phyloP scores from a whole-genome alignment of 176 grass and related monocot genomes.

The Oryza meridionalis region DNA sequence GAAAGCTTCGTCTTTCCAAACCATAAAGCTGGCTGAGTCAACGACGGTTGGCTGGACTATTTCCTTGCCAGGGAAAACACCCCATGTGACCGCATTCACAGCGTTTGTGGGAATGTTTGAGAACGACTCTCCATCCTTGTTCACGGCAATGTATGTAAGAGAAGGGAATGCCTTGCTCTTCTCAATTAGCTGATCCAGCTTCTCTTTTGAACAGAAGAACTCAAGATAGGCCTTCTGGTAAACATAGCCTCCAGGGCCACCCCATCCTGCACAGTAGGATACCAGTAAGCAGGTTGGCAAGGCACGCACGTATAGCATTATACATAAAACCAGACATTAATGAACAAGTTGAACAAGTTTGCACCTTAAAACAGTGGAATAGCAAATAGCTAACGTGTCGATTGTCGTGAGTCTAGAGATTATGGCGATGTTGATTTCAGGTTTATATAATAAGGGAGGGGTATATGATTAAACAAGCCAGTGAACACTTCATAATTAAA shows the following conservation, averaged over 20 bases:
- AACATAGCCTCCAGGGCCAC: constrained; percentile 73
- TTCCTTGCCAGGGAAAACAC: constrained; percentile 81
- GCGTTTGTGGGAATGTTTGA: constrained; percentile 58
- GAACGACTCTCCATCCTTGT: constrained; percentile 58
- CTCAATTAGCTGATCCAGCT: constrained; percentile 58
- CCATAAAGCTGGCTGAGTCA: constrained; percentile 70
- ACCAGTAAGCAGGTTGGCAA: constrained; percentile 1
- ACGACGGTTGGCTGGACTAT: constrained; percentile 82
- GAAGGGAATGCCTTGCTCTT: constrained; percentile 66
- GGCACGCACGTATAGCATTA: not conserved
- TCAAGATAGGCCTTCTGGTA: constrained; percentile 91
- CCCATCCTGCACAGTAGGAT: constrained; percentile 67
- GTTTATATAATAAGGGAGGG: too few relatives aligned
- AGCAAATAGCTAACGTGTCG: not conserved
- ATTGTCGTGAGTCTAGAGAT: not conserved
- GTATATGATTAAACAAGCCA: not conserved
- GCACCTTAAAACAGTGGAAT: not conserved
- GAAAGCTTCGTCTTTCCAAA: constrained; percentile 93
- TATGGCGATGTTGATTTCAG: not conserved
- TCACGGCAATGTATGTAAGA: constrained; percentile 75
- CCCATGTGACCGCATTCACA: constrained; percentile 88
- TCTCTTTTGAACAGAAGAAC: constrained; percentile 80
- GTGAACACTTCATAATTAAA: too few relatives aligned
- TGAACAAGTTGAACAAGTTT: not conserved
- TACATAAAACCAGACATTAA: not conserved